phyloP scores from a whole-genome alignment of 1,284 basidiomycete genomes.

The Exobasidium rhododendri region DNA sequence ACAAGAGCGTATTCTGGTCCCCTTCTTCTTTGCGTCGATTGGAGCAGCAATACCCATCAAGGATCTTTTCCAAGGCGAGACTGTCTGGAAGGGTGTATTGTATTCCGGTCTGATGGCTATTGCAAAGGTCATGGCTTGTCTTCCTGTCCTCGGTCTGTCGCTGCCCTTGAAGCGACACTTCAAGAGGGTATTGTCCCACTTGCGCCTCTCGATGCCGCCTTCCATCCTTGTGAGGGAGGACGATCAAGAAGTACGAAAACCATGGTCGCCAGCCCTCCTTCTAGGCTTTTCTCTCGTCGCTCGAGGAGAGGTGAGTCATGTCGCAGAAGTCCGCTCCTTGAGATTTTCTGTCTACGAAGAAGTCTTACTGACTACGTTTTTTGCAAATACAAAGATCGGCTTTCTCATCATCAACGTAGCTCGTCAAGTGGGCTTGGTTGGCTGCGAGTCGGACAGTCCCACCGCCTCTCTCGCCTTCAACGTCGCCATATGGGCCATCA shows the following conservation, averaged over 20 bases:
- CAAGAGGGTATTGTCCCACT: not conserved
- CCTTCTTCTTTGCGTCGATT: constrained; percentile 63
- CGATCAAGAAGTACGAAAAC: no score
- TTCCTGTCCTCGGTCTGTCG: constrained; percentile 50
- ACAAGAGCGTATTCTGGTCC: constrained; percentile 57
- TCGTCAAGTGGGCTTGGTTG: constrained; percentile 2
- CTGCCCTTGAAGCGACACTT: constrained; percentile 19
- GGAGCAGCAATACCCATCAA: constrained; percentile 63
- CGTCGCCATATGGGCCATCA: constrained; percentile 32
- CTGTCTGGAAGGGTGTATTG: constrained; percentile 62
- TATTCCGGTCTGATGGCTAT: constrained; percentile 61
- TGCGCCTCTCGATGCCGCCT: not conserved
- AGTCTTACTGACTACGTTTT: no score
- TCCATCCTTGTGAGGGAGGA: constrained; percentile 10
- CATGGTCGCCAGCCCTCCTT: constrained; percentile 45
- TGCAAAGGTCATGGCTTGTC: constrained; percentile 58
- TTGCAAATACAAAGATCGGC: no score
- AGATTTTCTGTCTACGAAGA: no score
- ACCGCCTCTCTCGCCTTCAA: constrained; percentile 24
- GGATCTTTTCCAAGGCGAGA: constrained; percentile 58
- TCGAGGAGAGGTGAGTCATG: constrained; percentile 58
- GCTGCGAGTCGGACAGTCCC: not conserved
- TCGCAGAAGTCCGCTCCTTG: no score
- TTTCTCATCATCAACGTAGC: constrained; percentile 38
- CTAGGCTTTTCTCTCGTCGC: constrained; percentile 61